Base-by-base conservation (phyloP, 1,284 basidiomycete species). In the Kwoniella shivajii region DNA sequence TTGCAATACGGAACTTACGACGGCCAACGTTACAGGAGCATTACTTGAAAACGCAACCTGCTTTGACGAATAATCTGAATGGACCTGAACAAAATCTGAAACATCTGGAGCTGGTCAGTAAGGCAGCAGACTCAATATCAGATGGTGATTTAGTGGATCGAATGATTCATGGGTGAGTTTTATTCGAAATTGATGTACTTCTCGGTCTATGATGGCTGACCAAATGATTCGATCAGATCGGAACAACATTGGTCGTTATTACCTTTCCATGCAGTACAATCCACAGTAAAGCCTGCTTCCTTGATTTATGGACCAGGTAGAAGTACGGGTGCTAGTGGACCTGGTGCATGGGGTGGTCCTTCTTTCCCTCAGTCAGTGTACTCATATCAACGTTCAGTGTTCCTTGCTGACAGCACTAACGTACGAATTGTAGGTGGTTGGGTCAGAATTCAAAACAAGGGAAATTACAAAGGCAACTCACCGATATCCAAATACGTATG, bases 171-270 rank as follows among this genome's bases (percentile, higher is more conserved):
- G 89, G 92, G 89, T 91, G 64, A 44, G 84, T 69, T n/a, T 18
- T 29, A 30, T 64, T 49, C 48, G 18, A 6, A 22, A 16, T 22
- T 6, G 18, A 30, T 16, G 46, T 33, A n/a, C 14, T 4, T 16
- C 18, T 45, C 11, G 7, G 14, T 10, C 33, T 27, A 3, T 24
- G 9, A 16, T 3, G 22, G 20, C 20, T 34, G 31, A 45, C 39
- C 27, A 39, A 4, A 42, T n/a, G 16, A 26, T 18, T 46, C 9
- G 42, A 3, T 11, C 63, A 92, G 92, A 5, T 84, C 89, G 0
- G 91, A 98, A 75, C 94, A 97, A 73, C 93, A 98, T 68, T 99
- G 95, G 95, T 84, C 87, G 4, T 80, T 99, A 51, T 92, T 99
- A 86, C 96, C 95, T 0, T 76, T 92, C 0, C 96, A 99, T 72